Evolutionary conservation across 306 rosid species (phyloP).

Genomic region (Vicia faba): DNA sequence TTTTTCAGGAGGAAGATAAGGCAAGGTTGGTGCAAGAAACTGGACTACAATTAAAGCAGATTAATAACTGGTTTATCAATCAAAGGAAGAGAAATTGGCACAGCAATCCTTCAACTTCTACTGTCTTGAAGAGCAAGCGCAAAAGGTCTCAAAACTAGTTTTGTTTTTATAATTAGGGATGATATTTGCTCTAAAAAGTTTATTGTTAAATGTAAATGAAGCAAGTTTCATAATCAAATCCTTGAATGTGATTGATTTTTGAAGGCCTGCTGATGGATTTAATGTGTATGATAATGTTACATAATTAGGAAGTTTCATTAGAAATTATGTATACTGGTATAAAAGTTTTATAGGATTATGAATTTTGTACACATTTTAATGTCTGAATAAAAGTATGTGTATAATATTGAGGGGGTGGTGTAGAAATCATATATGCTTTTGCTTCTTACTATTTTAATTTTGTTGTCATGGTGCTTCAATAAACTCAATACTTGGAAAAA

Average conservation of each 20-base stretch:
- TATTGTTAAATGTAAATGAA: conserved; percentile 49
- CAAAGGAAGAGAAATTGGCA: conserved; percentile 98
- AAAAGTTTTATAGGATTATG: conserved; percentile 38
- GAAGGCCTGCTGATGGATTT: conserved; percentile 31
- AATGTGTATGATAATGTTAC: conserved; percentile 33
- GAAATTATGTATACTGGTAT: conserved; percentile 38
- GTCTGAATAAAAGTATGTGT: conserved; percentile 46
- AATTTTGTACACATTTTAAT: conserved; percentile 54
- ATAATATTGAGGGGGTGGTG: conserved; percentile 47
- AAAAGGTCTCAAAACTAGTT: conserved; percentile 55
- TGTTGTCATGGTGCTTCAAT: conserved; percentile 11
- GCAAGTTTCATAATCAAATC: conserved; percentile 29
- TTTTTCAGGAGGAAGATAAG: conserved; percentile 84
- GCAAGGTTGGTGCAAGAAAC: conserved; percentile 89
- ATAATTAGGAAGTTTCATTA: conserved; percentile 42
- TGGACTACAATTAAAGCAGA: conserved; percentile 89
- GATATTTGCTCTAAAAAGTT: conserved; percentile 24
- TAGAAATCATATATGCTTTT: conserved; percentile 32
- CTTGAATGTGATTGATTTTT: conserved; percentile 3
- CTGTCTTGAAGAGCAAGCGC: conserved; percentile 88
- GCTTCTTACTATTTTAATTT: background rate
- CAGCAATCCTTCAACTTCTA: conserved; percentile 81
- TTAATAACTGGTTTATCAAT: conserved; percentile 94
- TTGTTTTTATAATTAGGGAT: background rate
- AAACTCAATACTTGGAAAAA: background rate